Evolutionary conservation across 2,329 filamentous ascomycete species (phyloP).

Genomic region (Ophiosphaerella korrae): DNA sequence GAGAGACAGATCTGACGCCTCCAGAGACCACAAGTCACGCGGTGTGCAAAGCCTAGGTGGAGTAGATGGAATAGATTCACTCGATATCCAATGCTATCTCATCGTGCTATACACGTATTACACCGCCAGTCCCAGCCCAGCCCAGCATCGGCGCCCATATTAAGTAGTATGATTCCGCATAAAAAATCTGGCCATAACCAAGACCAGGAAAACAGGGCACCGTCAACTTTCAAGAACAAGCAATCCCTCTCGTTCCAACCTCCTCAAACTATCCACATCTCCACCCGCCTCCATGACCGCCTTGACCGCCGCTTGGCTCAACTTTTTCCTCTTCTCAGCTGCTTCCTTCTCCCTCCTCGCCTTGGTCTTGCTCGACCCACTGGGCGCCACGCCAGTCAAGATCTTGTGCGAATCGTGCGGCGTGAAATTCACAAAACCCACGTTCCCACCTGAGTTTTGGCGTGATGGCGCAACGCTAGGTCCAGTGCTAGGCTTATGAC

Average conservation of each 20-base stretch:
- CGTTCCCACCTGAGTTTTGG: slow-evolving; percentile 52
- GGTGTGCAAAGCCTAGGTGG: background rate
- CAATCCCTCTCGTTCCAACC: slow-evolving; percentile 51
- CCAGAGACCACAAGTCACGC: background rate
- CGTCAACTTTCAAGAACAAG: slow-evolving; percentile 28
- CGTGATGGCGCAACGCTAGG: slow-evolving; percentile 41
- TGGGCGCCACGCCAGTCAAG: slow-evolving; percentile 88
- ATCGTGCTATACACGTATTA: slow-evolving; percentile 19
- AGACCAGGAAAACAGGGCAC: background rate
- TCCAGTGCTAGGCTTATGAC: slow-evolving; percentile 26
- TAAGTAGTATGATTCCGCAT: background rate
- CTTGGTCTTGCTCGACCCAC: slow-evolving; percentile 91
- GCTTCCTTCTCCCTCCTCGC: slow-evolving; percentile 89
- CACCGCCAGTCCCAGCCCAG: slow-evolving; percentile 2
- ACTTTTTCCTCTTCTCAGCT: slow-evolving; percentile 70
- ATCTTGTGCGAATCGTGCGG: slow-evolving; percentile 77
- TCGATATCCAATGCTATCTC: background rate
- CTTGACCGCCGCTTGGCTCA: slow-evolving; percentile 71
- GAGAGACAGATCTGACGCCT: no score
- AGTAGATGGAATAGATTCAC: background rate
- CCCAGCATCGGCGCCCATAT: background rate
- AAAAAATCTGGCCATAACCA: background rate
- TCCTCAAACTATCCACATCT: slow-evolving; percentile 56
- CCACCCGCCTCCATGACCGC: slow-evolving; percentile 74
- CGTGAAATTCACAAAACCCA: slow-evolving; percentile 88